Percentiles rank a stretch among this genome's conserved stretches.
These are phyloP conservation scores for Coemansia sp. DNA, from an alignment of 192 early-diverging fungal genomes.

Conservation along the genomic window DNA sequence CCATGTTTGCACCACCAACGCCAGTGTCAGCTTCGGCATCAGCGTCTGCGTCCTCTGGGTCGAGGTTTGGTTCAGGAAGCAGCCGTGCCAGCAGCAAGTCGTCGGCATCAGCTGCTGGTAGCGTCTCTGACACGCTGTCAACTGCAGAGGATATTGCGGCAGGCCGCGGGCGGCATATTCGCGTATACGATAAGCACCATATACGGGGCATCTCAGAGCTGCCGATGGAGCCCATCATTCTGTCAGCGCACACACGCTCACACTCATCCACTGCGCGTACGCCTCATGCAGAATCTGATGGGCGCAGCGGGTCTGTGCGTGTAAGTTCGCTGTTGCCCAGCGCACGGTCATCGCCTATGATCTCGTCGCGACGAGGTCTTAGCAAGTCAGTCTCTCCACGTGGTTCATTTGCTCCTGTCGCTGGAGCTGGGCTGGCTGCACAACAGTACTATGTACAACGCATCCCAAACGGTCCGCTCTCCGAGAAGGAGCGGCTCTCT, in stretches of 20 bases:
- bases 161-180: constrained; percentile 3
- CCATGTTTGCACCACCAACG: constrained; percentile 36
- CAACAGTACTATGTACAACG: constrained; percentile 47
- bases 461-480: constrained; percentile 2
- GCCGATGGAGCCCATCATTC: constrained; percentile 18
- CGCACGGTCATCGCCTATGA: constrained; percentile 20
- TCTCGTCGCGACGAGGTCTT: constrained; percentile 10
- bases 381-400: constrained; percentile 14
- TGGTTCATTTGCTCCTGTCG: constrained; percentile 7
- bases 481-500: constrained; percentile 9
- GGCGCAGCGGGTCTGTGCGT: constrained; percentile 35
- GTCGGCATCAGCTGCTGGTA: constrained; percentile 1
- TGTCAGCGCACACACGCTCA: constrained; percentile 11
- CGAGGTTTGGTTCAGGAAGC: constrained; percentile 17
- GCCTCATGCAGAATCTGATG: constrained; percentile 28
- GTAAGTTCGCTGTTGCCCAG: constrained; percentile 45
- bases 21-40: constrained; percentile 42
- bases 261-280: constrained; percentile 16
- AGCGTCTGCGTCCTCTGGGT: constrained; percentile 26
- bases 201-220: constrained; percentile 32
- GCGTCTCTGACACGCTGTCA: background rate
- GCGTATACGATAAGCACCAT: constrained; percentile 38
- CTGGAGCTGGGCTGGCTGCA: constrained; percentile 11
- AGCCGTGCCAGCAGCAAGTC: constrained; percentile 40
- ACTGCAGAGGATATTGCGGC: constrained; percentile 5